Percentiles rank a stretch among this genome's conserved stretches.
These are phyloP conservation scores for Pseudocercospora fuligena DNA, from an alignment of 2,329 filamentous ascomycete genomes.

Conservation along the genomic window DNA sequence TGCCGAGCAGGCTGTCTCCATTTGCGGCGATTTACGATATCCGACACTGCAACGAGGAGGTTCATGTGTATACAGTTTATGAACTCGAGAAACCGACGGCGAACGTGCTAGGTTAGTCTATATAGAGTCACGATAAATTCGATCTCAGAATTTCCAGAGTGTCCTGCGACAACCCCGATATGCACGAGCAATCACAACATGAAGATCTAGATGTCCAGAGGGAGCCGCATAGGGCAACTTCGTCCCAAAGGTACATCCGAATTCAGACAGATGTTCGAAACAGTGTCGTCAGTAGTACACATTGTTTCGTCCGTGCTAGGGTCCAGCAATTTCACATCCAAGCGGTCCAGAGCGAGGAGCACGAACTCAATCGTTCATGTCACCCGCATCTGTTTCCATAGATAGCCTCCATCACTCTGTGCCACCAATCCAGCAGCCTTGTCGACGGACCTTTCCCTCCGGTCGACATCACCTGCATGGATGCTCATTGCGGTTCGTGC, in stretches of 20 bases:
- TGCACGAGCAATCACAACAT: background rate
- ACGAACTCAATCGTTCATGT: background rate
- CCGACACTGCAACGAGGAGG: too few relatives aligned
- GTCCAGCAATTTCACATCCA: slow-evolving; percentile 4
- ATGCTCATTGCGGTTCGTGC: background rate
- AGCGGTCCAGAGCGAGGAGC: background rate
- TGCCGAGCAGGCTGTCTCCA: background rate
- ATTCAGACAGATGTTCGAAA: background rate
- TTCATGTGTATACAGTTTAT: background rate
- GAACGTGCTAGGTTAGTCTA: background rate
- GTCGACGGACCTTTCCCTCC: background rate
- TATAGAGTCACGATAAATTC: background rate
- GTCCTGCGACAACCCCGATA: background rate
- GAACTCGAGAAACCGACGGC: background rate
- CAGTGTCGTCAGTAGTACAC: too few relatives aligned
- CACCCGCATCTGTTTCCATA: background rate
- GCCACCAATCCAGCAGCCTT: background rate
- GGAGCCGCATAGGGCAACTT: background rate
- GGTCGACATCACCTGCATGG: background rate
- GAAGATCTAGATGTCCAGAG: background rate
- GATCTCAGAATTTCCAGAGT: background rate
- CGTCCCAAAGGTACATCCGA: background rate
- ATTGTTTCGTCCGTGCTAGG: background rate
- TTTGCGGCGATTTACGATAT: too few relatives aligned
- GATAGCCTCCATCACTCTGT: background rate